These are phyloP conservation scores for Priceomyces fermenticarens DNA, from an alignment of 805 yeast genomes.

Conservation along the genomic window DNA sequence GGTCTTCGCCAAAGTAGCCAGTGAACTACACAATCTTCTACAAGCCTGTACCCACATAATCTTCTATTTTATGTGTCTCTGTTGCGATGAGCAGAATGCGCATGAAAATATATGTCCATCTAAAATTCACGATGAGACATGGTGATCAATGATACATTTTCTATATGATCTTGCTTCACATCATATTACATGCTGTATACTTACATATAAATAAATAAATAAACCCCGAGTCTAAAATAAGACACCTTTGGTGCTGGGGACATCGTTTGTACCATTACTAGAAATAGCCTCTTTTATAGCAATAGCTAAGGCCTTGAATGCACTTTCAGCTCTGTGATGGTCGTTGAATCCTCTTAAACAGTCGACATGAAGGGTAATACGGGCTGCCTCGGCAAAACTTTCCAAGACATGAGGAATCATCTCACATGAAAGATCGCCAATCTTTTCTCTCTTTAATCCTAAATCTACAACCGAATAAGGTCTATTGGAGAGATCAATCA, in stretches of 20 bases:
- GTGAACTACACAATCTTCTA: too few relatives aligned
- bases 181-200: not conserved
- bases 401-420: slow-evolving; percentile 98
- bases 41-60: too few relatives aligned
- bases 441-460: slow-evolving; percentile 86
- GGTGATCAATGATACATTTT: too few relatives aligned
- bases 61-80: too few relatives aligned
- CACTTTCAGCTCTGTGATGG: slow-evolving; percentile 94
- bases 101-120: too few relatives aligned
- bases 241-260: slow-evolving; percentile 97
- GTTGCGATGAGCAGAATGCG: too few relatives aligned
- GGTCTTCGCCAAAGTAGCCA: too few relatives aligned
- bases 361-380: slow-evolving; percentile 90
- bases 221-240: slow-evolving; percentile 43
- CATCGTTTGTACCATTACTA: slow-evolving; percentile 81
- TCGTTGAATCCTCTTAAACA: slow-evolving; percentile 91
- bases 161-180: too few relatives aligned
- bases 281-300: slow-evolving; percentile 86
- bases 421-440: slow-evolving; percentile 89
- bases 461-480: slow-evolving; percentile 89
- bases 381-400: slow-evolving; percentile 90
- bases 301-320: slow-evolving; percentile 92
- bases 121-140: too few relatives aligned
- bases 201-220: not conserved
- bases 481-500: slow-evolving; percentile 90